Conservation (phyloP, 1,284 basidiomycete species). For the Moniliophthora roreri region DNA sequence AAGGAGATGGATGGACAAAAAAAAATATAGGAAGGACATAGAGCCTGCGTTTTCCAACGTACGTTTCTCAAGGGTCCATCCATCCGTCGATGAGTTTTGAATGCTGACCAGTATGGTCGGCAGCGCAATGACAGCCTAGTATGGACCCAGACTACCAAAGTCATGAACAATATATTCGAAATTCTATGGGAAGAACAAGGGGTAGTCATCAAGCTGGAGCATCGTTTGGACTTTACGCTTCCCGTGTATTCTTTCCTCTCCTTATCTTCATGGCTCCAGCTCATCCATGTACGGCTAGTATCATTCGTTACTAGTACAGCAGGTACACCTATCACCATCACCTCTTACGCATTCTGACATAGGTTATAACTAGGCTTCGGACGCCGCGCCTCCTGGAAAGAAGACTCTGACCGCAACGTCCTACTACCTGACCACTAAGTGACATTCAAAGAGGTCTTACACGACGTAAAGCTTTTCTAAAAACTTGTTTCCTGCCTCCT, state of each 20-base stretch:
- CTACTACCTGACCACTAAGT: neutral
- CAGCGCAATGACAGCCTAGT: constrained; percentile 38
- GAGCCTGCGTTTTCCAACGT: constrained; percentile 41
- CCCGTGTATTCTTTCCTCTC: neutral
- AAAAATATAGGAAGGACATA: constrained; percentile 38
- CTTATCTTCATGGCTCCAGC: neutral
- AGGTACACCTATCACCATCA: neutral
- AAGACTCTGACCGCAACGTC: neutral
- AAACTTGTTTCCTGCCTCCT: no score
- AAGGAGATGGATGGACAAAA: constrained; percentile 46
- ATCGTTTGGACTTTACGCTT: neutral
- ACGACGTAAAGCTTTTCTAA: neutral
- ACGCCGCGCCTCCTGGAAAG: neutral
- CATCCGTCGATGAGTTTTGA: neutral
- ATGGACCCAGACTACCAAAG: constrained; percentile 35
- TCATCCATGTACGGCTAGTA: neutral
- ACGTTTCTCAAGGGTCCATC: neutral
- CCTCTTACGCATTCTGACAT: neutral
- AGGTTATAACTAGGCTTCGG: neutral
- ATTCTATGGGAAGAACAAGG: constrained; percentile 13
- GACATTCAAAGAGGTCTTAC: neutral
- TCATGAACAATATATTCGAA: constrained; percentile 25
- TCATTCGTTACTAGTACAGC: neutral
- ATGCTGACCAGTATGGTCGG: no score
- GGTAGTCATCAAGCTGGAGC: neutral